Evolutionary conservation across 805 yeast genomes (phyloP).

Genomic region (Zygoascus flipseniorum): DNA sequence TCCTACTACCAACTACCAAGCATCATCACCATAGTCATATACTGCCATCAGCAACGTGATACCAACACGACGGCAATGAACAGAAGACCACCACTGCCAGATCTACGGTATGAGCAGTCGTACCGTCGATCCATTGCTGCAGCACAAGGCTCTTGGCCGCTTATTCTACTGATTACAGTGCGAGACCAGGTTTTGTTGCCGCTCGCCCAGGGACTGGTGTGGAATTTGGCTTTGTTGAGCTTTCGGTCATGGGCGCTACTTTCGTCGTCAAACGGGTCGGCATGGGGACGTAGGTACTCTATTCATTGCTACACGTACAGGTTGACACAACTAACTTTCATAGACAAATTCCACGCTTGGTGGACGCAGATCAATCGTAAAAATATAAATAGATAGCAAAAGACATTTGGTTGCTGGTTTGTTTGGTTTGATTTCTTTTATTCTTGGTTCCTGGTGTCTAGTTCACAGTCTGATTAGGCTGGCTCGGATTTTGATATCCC

Average conservation of each 20-base stretch:
- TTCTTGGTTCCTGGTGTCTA: background rate
- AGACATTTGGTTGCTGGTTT: background rate
- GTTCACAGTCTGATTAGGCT: background rate
- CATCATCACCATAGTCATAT: background rate
- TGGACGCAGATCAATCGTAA: slow-evolving; percentile 8
- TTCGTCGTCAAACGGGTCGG: slow-evolving; percentile 8
- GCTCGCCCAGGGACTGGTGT: slow-evolving; percentile 27
- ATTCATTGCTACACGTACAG: background rate
- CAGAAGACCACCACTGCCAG: slow-evolving; percentile 16
- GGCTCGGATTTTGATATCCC: slow-evolving; percentile 21
- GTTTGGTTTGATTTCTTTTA: background rate
- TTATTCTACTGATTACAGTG: slow-evolving; percentile 21
- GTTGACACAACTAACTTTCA: background rate
- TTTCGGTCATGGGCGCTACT: slow-evolving; percentile 8
- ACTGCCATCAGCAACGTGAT: too few relatives aligned
- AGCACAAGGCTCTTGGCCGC: slow-evolving; percentile 23
- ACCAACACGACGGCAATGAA: background rate
- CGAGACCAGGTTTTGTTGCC: slow-evolving; percentile 29
- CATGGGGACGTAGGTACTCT: slow-evolving; percentile 15
- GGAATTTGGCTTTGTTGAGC: slow-evolving; percentile 22
- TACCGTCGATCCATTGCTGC: slow-evolving; percentile 25
- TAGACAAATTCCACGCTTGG: slow-evolving; percentile 7
- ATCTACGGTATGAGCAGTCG: slow-evolving; percentile 26
- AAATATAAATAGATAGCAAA: background rate
- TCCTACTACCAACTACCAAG: background rate